Evolutionary conservation across 2,329 filamentous ascomycete genomes (phyloP), one percentile per base, ranked within the genome.

Genomic region (Neopestalotiopsis sp.): DNA sequence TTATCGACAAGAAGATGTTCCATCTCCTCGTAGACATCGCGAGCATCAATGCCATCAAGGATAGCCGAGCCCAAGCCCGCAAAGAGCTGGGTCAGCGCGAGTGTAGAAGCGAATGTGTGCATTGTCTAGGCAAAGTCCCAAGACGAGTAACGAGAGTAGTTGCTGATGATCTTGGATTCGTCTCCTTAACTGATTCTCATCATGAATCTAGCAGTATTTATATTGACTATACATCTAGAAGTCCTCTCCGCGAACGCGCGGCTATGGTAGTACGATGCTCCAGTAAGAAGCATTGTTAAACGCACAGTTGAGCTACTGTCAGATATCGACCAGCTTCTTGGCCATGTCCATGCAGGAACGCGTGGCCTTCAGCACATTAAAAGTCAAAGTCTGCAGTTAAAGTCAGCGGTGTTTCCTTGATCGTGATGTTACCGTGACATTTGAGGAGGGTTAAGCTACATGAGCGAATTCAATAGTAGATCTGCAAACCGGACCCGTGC

Each of bases 21-120:
- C 59, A 62, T 62, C 59, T 62, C 59, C 59, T 62, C 59, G 32
- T 62, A 62, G 30, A 62, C 59, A 28, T 62, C 59, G 5, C 59
- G 59, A 38, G 59, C 59, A 24, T 34, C 28, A 9, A 62, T 62
- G 59, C 59, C 59, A 40, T 62, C 59, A n/a, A 62, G 32, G 32
- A 62, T 62, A 24, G 59, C 59, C 10, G 28, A 38, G 17, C 28
- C 32, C 32, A 62, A 34, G 59, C 59, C 59, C 14, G 14, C 59
- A 40, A 62, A 62, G 32, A 62, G 30, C 59, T 30, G 59, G 30
- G 32, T 20, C 12, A 40, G 34, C 30, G 59, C 59, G 12, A 62
- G 34, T 62, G 59, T 62, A 20, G 17, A 62, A 62, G 34, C 59
- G 59, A 62, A 40, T 34, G 59, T 34, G 34, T 62, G 32, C 59